phyloP scores from a whole-genome alignment of 1,284 basidiomycete species.

The Cryptococcus sp. region DNA sequence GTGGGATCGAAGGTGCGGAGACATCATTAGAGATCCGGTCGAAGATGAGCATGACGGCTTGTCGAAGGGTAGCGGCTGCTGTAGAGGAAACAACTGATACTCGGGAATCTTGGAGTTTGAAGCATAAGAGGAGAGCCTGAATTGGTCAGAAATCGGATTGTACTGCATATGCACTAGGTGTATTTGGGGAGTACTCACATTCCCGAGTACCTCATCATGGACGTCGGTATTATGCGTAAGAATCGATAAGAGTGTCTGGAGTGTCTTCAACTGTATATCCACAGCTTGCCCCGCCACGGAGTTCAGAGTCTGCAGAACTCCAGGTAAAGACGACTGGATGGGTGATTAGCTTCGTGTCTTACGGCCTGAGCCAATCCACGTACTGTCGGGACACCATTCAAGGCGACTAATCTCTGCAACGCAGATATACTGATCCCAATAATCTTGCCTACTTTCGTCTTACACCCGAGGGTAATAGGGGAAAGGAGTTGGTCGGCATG shows the following conservation, averaged over 20 bases:
- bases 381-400: slow-evolving; percentile 69
- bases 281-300: slow-evolving; percentile 88
- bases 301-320: slow-evolving; percentile 73
- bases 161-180: not conserved
- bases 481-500: slow-evolving; percentile 75
- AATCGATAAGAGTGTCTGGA: slow-evolving; percentile 83
- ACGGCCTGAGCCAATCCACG: slow-evolving; percentile 9
- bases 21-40: slow-evolving; percentile 65
- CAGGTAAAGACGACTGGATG: slow-evolving; percentile 63
- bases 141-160: not conserved
- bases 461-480: slow-evolving; percentile 90
- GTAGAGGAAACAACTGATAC: slow-evolving; percentile 96
- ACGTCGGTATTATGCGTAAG: slow-evolving; percentile 79
- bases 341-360: not conserved
- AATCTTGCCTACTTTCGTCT: slow-evolving; percentile 88
- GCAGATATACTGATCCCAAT: slow-evolving; percentile 86
- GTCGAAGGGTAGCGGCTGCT: slow-evolving; percentile 90
- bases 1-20: slow-evolving; percentile 9
- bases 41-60: slow-evolving; percentile 95
- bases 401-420: slow-evolving; percentile 81
- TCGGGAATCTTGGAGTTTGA: slow-evolving; percentile 88
- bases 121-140: slow-evolving; percentile 83
- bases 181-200: slow-evolving; percentile 49
- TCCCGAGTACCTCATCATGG: slow-evolving; percentile 71
- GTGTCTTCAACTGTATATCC: slow-evolving; percentile 85